Evolutionary conservation across 306 rosid genomes (phyloP).

Genomic region (Pachyrhizus erosus): DNA sequence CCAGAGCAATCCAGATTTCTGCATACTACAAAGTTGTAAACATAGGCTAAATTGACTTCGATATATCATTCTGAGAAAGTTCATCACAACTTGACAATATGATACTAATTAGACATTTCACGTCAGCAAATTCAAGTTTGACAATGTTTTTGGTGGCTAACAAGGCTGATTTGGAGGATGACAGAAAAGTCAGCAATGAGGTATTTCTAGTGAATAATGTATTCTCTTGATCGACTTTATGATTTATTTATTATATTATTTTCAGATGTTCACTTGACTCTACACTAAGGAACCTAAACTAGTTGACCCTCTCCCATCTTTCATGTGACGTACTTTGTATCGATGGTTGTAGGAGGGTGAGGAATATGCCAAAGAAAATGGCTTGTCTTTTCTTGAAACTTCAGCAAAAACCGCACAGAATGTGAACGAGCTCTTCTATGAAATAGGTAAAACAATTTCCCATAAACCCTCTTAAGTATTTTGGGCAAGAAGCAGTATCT

Average conservation of each 20-base stretch:
- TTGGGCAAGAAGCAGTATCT: constrained; percentile 3
- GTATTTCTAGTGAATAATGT: constrained; percentile 49
- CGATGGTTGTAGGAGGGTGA: constrained; percentile 70
- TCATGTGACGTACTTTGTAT: constrained; percentile 7
- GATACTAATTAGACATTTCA: constrained; percentile 18
- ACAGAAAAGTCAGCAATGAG: constrained; percentile 71
- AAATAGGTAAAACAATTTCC: constrained; percentile 63
- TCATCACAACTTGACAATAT: neutral
- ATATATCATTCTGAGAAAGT: neutral
- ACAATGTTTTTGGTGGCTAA: constrained; percentile 78
- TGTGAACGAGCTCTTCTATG: constrained; percentile 89
- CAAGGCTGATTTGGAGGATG: constrained; percentile 76
- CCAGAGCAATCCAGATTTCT: neutral
- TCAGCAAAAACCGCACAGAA: constrained; percentile 91
- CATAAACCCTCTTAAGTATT: neutral
- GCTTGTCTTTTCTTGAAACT: constrained; percentile 77
- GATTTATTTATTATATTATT: neutral
- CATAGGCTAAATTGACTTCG: neutral
- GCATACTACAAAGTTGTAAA: neutral
- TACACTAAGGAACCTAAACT: neutral
- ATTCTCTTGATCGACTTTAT: neutral
- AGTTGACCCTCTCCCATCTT: neutral
- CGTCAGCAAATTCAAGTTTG: constrained; percentile 77
- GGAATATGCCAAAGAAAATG: constrained; percentile 79
- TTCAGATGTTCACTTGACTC: neutral